Percentiles rank a stretch among this genome's conserved stretches.
phyloP scores from a whole-genome alignment of 495 filamentous ascomycete species.

The Chaetomium tenue region DNA sequence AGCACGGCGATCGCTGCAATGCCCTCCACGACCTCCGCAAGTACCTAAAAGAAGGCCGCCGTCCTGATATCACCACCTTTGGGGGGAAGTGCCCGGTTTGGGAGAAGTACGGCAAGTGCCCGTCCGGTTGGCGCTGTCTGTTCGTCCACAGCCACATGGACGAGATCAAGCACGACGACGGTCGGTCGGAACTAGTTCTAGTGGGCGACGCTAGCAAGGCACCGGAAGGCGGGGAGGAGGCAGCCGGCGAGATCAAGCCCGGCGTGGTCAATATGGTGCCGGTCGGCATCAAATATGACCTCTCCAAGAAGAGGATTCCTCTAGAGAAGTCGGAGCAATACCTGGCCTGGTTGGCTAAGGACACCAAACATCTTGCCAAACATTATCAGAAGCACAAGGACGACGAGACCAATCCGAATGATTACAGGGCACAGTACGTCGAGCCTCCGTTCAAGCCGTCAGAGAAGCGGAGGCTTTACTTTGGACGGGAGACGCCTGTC shows the following conservation, averaged over 20 bases:
- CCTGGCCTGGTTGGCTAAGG: slow-evolving; percentile 67
- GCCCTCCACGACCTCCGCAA: slow-evolving; percentile 77
- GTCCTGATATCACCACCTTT: slow-evolving; percentile 72
- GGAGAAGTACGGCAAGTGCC: slow-evolving; percentile 70
- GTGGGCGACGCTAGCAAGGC: slow-evolving; percentile 38
- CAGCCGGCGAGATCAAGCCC: slow-evolving; percentile 32
- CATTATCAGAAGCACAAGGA: slow-evolving; percentile 51
- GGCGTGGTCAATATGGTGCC: slow-evolving; percentile 74
- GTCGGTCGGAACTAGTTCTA: slow-evolving; percentile 76
- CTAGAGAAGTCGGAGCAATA: slow-evolving; percentile 74
- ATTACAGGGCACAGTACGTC: slow-evolving; percentile 72
- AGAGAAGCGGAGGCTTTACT: slow-evolving; percentile 90
- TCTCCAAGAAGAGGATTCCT: slow-evolving; percentile 63
- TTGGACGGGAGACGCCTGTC: slow-evolving; percentile 86
- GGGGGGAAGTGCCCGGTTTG: slow-evolving; percentile 75
- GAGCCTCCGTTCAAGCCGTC: slow-evolving; percentile 85
- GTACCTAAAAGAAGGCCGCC: slow-evolving; percentile 80
- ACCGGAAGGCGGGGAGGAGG: slow-evolving; percentile 9
- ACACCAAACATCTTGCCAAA: slow-evolving; percentile 52
- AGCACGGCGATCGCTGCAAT: slow-evolving; percentile 72
- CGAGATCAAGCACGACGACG: slow-evolving; percentile 71
- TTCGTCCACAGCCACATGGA: slow-evolving; percentile 78
- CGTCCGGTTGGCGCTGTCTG: slow-evolving; percentile 87
- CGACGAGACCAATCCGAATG: slow-evolving; percentile 51
- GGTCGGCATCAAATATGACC: slow-evolving; percentile 60